Base-by-base conservation (phyloP, 2,329 filamentous ascomycete genomes). In the Colletotrichum horii region DNA sequence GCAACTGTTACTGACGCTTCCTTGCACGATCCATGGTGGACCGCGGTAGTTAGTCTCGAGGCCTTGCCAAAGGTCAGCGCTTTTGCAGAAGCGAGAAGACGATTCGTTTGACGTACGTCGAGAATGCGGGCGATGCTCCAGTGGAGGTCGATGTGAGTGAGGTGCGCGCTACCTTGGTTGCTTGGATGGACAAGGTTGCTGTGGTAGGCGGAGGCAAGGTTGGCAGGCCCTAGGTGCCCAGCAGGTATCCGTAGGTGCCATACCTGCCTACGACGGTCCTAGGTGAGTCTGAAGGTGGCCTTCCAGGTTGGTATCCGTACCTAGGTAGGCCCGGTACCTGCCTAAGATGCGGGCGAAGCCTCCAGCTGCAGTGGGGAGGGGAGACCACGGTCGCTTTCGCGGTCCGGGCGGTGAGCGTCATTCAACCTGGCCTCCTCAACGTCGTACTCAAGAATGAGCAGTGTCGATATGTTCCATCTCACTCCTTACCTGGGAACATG, bases 11-110 rank as follows among this genome's bases (percentile, higher is more conserved):
- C 90, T 79, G 79, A 93, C 91, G 90, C 87, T 92, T 92, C 83
- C 90, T 91, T 85, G 87, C 87, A 86, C 91, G 91, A 88, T 93
- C 91, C 91, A 93, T 93, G 80, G 78, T 83, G 84, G 85, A 86
- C 82, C 84, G 84, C 80, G 78, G 52, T 67, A 76, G 72, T 76
- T 22, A 22, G 58, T 67, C 81, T 80, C 80, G 80, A 79, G n/a
- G 43, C 43, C 43, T 52, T 78, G 77, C 77, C 76, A 22, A 52
- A 52, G 12, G 43, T 52, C 43, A 52, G 43, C 43, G n/a, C 43
- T 52, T 52, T 52, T 52, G 43, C 43, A 52, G 43, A n/a, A 52
- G 43, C 43, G n/a, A 52, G 12, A 22, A 52, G n/a, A 52, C n/a
- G 43, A 22, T 52, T 52, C 43, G 43, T 52, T 52, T 52, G 43